These are phyloP conservation scores for Casuarina equisetifolia DNA, from an alignment of 306 rosid species.

Conservation along the genomic window DNA sequence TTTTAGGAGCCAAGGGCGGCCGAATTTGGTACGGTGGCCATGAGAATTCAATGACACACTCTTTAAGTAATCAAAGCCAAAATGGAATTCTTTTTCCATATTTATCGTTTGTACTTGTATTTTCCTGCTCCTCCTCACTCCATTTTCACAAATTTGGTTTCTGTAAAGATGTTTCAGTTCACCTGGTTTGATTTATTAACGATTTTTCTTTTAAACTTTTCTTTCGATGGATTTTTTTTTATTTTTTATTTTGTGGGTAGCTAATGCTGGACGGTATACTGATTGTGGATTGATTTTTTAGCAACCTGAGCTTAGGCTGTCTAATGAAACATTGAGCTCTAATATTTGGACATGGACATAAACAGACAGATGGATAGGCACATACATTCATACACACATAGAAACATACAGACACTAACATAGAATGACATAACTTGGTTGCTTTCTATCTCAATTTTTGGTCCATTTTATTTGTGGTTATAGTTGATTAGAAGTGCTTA, in stretches of 20 bases:
- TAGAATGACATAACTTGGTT: not conserved
- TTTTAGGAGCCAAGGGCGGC: not conserved
- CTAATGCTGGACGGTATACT: not conserved
- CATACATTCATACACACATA: not conserved
- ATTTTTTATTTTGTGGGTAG: not conserved
- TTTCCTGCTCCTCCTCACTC: too few relatives aligned
- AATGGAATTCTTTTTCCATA: too few relatives aligned
- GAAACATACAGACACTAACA: not conserved
- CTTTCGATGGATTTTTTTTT: not conserved
- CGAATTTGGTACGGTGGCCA: too few relatives aligned
- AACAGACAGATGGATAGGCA: too few relatives aligned
- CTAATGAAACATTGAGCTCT: not conserved
- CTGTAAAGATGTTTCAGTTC: not conserved
- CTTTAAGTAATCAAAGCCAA: too few relatives aligned
- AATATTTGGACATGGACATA: not conserved
- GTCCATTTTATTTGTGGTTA: not conserved
- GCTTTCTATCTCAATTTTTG: not conserved
- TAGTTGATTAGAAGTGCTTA: not conserved
- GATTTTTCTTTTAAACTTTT: not conserved
- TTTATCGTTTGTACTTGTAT: too few relatives aligned
- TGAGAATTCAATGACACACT: too few relatives aligned
- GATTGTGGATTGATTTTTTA: not conserved
- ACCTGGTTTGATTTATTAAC: not conserved
- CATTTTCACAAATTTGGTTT: too few relatives aligned
- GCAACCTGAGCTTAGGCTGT: not conserved